Base-by-base conservation (phyloP, 2,329 filamentous ascomycete genomes). In the Colletotrichum sp. region DNA sequence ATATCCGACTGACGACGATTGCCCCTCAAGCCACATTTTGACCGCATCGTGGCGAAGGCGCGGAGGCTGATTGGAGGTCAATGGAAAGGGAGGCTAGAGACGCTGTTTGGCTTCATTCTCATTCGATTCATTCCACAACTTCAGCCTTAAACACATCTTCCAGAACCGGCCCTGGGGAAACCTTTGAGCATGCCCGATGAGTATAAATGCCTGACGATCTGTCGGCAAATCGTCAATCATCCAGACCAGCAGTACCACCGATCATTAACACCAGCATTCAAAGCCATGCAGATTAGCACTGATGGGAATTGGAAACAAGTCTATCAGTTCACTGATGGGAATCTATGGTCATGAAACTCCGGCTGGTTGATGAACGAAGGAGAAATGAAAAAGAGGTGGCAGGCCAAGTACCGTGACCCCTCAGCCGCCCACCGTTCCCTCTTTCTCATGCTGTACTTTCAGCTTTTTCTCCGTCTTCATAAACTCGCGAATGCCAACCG, bases 381-480 rank as follows among this genome's bases (percentile, higher is more conserved):
- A 48, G 19, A 5, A 32, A 44, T 32, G 22, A 61, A 48, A 16
- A 16, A 61, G n/a, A 16, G 44, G n/a, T 52, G 30, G 13, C 6
- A 36, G n/a, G 36, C 44, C 60, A 36, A 74, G 72, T 75, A n/a
- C 72, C 72, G 72, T 71, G 4, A 6, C 27, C 15, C 67, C 74
- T 82, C 81, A 88, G n/a, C 85, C 85, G 2, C 87, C 86, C n/a
- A 82, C 68, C 3, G 86, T 87, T n/a, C 89, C 87, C 71, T 92
- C 91, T 68, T 88, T 85, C 80, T 86, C 84, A 82, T 96, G 94
- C 84, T 92, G 94, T 84, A 94, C 89, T 84, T 95, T 96, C 76
- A 99, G 85, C 83, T 89, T 93, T 90, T 98, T 98, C 87, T 99
- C 97, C 76, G 94, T 96, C 87, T 94, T 95, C 96, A 99, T 98